Evolutionary conservation across 345 rosid species (phyloP), one percentile per base, ranked within the genome.

Genomic region (Eutrema yunnanense): DNA sequence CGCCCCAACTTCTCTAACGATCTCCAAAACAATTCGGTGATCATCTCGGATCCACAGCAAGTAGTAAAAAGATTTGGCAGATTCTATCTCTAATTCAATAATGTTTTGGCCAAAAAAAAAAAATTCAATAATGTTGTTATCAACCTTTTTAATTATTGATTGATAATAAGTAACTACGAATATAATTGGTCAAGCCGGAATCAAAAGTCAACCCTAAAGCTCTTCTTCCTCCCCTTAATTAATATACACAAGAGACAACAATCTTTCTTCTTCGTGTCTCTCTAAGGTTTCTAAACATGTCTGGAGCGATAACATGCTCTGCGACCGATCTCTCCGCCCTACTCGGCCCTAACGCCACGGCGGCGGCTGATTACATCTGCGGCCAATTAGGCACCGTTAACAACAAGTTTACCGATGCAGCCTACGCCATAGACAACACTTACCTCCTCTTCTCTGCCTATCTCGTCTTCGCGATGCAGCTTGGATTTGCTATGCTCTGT

Each of bases 401-500:
- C 54, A 42, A 58, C 51, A 80, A 62, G 68, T 82, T 86, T 84
- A 8, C 47, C 8, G 97, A 86, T 81, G 73, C 92, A 14, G n/a
- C 78, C 49, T 87, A 22, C 16, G 98, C 98, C 19, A 74, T 90
- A 29, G 91, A 92, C 87, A 84, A 73, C 77, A 92, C 96, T 10
- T 92, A 83, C 81, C 96, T 92, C 38, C 90, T 92, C 72, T 92
- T 92, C 92, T 92, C 98, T 0, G 96, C 96, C 41, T 92, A 92
- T 76, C 87, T 92, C 4, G 96, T 90, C 62, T 92, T 92, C 79
- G 81, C 96, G 46, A 92, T 92, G 98, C 98, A 92, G 69, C 86
- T 92, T 0, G 96, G 98, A 56, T 92, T 92, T 48, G 98, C 96
- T 73, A 92, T 92, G 96, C 93, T 92, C 34, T 92, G 98, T 61